A percentile compares a stretch with the other conserved stretches of the same genome.
Conservation (phyloP, 2,329 filamentous ascomycete genomes). For the Neodidymelliopsis sp. region DNA sequence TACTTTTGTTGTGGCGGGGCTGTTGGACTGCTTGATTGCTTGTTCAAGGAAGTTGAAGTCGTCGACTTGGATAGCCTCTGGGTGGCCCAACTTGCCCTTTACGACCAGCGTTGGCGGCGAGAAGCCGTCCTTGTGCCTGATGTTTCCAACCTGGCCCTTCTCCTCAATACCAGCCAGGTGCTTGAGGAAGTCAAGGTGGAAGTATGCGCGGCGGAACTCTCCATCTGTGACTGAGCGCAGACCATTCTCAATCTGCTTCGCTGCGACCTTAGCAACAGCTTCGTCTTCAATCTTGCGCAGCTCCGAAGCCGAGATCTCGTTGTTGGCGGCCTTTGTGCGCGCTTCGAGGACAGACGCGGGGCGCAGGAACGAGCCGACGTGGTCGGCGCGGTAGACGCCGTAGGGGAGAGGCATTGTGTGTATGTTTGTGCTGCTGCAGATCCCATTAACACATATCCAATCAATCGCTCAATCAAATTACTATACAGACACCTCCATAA, state of each 20-base stretch:
- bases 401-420: slow-evolving; percentile 47
- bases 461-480: too few species aligned
- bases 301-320: slow-evolving; percentile 52
- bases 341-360: slow-evolving; percentile 59
- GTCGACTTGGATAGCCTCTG: slow-evolving; percentile 62
- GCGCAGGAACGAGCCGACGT: slow-evolving; percentile 64
- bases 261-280: slow-evolving; percentile 58
- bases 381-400: slow-evolving; percentile 58
- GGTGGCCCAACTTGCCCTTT: slow-evolving; percentile 61
- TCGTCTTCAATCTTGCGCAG: slow-evolving; percentile 62
- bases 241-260: slow-evolving; percentile 59
- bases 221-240: slow-evolving; percentile 62
- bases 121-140: slow-evolving; percentile 53
- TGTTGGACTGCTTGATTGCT: slow-evolving; percentile 52
- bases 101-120: slow-evolving; percentile 63
- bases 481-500: too few species aligned
- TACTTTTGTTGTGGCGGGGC: slow-evolving; percentile 59
- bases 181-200: slow-evolving; percentile 66
- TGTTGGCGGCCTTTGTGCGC: slow-evolving; percentile 57
- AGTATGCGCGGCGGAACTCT: slow-evolving; percentile 65
- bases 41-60: slow-evolving; percentile 63
- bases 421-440: background rate
- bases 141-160: slow-evolving; percentile 57
- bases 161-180: slow-evolving; percentile 63
- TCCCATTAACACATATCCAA: too few species aligned